Conservation (phyloP, 495 filamentous ascomycete species). For the Collariella sp. region DNA sequence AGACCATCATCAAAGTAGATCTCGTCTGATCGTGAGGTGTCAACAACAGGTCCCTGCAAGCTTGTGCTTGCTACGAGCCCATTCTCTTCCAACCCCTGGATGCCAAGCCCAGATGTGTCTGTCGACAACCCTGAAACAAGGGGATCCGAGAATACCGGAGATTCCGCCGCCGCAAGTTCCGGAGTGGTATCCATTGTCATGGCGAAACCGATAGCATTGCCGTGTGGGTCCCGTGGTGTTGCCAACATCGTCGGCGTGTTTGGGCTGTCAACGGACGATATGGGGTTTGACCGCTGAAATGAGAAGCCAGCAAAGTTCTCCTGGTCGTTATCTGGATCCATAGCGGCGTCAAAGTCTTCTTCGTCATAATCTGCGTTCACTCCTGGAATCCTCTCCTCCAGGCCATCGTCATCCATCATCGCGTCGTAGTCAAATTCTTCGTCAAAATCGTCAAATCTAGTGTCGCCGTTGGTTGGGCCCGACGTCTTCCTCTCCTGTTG, state of each 20-base stretch:
- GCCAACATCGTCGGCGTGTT: constrained; percentile 36
- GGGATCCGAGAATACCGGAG: constrained; percentile 10
- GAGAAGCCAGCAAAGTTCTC: constrained; percentile 48
- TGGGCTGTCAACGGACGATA: constrained; percentile 41
- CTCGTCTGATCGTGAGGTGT: no score
- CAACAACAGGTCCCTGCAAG: no score
- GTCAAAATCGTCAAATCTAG: constrained; percentile 53
- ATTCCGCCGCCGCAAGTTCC: constrained; percentile 11
- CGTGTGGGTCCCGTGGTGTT: constrained; percentile 47
- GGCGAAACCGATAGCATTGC: constrained; percentile 43
- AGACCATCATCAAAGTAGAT: constrained; percentile 78
- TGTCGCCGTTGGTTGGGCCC: constrained; percentile 27
- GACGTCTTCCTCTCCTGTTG: constrained; percentile 47
- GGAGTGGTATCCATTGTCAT: constrained; percentile 36
- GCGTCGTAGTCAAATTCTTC: constrained; percentile 63
- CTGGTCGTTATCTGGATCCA: constrained; percentile 41
- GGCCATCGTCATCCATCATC: constrained; percentile 59
- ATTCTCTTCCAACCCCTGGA: constrained; percentile 27
- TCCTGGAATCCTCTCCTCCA: constrained; percentile 70
- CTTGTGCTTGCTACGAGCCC: no score
- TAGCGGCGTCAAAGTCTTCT: constrained; percentile 19
- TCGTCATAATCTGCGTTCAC: constrained; percentile 57
- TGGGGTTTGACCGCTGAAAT: constrained; percentile 43
- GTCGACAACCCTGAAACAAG: constrained; percentile 1
- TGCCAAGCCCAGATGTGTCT: constrained; percentile 26